Evolutionary conservation across 768 basidiomycete genomes (phyloP).

Genomic region (Calocybe gangraenosa): DNA sequence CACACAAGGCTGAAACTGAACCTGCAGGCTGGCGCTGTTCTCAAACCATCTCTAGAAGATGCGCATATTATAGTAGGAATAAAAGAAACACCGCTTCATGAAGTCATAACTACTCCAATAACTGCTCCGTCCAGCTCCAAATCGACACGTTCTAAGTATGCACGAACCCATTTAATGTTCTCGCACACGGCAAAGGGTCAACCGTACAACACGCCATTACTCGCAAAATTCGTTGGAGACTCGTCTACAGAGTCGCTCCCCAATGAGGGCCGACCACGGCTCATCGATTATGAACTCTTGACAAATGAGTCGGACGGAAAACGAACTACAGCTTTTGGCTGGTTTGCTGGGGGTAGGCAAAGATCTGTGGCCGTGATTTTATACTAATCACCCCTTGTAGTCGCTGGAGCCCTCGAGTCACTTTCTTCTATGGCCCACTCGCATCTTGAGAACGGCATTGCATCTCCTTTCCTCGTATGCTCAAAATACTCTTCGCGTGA

Average conservation of each 20-base stretch:
- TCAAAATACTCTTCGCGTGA: background rate
- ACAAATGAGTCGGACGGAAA: slow-evolving; percentile 52
- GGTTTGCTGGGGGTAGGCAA: slow-evolving; percentile 80
- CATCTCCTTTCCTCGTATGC: slow-evolving; percentile 79
- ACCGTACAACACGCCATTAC: slow-evolving; percentile 76
- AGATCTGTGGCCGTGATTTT: too few relatives aligned
- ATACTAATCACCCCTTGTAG: slow-evolving; percentile 31
- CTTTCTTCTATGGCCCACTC: slow-evolving; percentile 74
- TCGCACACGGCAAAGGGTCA: slow-evolving; percentile 90
- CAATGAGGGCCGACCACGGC: slow-evolving; percentile 31
- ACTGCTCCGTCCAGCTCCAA: slow-evolving; percentile 12
- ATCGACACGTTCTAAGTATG: slow-evolving; percentile 8
- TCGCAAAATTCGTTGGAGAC: slow-evolving; percentile 54
- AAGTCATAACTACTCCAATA: slow-evolving; percentile 48
- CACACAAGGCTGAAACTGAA: background rate
- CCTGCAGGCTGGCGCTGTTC: slow-evolving; percentile 70
- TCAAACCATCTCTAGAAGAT: slow-evolving; percentile 50
- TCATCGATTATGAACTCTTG: slow-evolving; percentile 87
- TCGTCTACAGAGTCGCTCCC: slow-evolving; percentile 4
- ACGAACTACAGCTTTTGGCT: slow-evolving; percentile 86
- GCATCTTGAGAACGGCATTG: slow-evolving; percentile 72
- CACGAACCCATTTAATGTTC: slow-evolving; percentile 85
- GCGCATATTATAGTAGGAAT: slow-evolving; percentile 84
- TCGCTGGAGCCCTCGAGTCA: slow-evolving; percentile 82
- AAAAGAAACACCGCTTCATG: slow-evolving; percentile 75